Evolutionary conservation across 306 rosid species (phyloP).

Genomic region (Dicorynia guianensis): DNA sequence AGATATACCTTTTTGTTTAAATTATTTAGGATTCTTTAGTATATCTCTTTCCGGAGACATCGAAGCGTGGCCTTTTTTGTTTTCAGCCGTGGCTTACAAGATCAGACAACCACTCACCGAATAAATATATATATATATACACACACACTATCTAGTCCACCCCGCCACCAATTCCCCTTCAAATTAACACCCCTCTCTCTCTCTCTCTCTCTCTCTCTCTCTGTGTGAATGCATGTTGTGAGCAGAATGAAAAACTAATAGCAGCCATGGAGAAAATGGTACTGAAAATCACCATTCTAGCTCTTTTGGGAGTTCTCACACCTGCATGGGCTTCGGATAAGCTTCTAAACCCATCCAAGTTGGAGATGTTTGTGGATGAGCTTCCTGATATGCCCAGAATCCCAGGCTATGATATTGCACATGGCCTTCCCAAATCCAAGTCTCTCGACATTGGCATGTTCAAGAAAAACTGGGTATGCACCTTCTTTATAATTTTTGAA

Average conservation of each 20-base stretch:
- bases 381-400: conserved; percentile 71
- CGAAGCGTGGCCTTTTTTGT: too few species aligned
- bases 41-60: too few species aligned
- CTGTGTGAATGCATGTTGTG: conserved; percentile 12
- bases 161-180: too few species aligned
- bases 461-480: conserved; percentile 72
- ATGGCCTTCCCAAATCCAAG: conserved; percentile 62
- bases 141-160: too few species aligned
- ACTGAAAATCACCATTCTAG: conserved; percentile 31
- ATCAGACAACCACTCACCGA: too few species aligned
- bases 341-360: conserved; percentile 44
- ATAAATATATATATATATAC: too few species aligned
- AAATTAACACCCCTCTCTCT: neutral
- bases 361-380: conserved; percentile 76
- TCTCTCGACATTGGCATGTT: conserved; percentile 76
- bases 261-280: conserved; percentile 30
- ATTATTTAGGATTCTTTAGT: too few species aligned
- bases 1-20: too few species aligned
- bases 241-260: neutral
- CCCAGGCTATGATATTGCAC: conserved; percentile 40
- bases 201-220: neutral
- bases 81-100: too few species aligned
- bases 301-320: conserved; percentile 3
- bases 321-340: conserved; percentile 45
- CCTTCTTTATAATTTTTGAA: too few species aligned